Conservation (phyloP, 2,329 filamentous ascomycete species). For the Onygenales sp. region DNA sequence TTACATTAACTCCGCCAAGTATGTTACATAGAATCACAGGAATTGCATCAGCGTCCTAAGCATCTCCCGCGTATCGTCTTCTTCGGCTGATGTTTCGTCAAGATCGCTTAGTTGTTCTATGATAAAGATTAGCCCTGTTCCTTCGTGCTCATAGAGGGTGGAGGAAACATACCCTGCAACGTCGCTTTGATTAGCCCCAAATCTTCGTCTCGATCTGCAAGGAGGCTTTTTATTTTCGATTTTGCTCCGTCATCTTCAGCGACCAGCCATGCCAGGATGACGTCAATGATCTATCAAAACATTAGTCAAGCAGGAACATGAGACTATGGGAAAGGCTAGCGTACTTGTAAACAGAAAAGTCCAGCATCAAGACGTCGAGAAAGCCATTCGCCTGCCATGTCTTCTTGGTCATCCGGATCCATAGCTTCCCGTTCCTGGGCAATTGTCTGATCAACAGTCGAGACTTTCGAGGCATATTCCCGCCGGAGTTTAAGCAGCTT, state of each 20-base stretch:
- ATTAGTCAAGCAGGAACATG: too few relatives aligned
- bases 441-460: constrained; percentile 54
- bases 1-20: neutral
- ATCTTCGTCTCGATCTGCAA: constrained; percentile 60
- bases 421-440: constrained; percentile 46
- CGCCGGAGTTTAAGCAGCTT: constrained; percentile 63
- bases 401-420: constrained; percentile 50
- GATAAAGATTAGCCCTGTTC: neutral
- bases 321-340: neutral
- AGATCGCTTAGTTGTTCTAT: constrained; percentile 54
- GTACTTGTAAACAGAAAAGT: constrained; percentile 64
- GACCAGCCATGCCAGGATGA: constrained; percentile 79
- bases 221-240: constrained; percentile 50
- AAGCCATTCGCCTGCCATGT: constrained; percentile 61
- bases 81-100: constrained; percentile 45
- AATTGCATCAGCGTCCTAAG: constrained; percentile 47
- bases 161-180: constrained; percentile 45
- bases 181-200: constrained; percentile 56
- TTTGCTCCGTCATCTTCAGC: constrained; percentile 77
- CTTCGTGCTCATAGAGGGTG: neutral
- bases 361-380: constrained; percentile 72
- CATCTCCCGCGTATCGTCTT: constrained; percentile 53
- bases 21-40: constrained; percentile 11
- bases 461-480: constrained; percentile 58
- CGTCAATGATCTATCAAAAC: constrained; percentile 55